Base-by-base conservation (phyloP, 768 basidiomycete genomes). In the Hydnomerulius pinastri region DNA sequence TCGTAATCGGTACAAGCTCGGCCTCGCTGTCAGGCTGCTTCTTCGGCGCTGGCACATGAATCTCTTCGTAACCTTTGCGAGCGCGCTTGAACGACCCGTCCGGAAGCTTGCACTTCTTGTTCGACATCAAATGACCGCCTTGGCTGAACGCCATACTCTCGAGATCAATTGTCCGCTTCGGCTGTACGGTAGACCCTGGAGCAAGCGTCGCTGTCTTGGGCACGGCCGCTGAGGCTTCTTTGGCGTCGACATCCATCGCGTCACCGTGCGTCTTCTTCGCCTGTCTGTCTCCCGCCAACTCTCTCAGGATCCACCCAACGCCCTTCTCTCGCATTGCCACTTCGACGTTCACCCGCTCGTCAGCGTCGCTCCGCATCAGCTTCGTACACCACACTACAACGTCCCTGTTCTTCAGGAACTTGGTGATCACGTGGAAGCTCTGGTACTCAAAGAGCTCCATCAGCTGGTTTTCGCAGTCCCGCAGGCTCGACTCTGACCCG, bases 241-340 rank as follows among this genome's bases (percentile, higher is more conserved):
- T 78, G 42, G 82, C 73, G 62, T 95, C 90, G 21, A 92, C 83
- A 46, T 92, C 89, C 85, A 93, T 93, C 1, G 83, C 83, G 40
- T 88, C 85, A 28, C 62, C 67, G 39, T 64, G 67, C 4, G 65
- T 66, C 50, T 63, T 68, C 62, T 83, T 84, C 3, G 79, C 72
- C 54, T 86, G 83, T 4, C 91, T 76, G 59, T 92, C 93, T 3
- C 95, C 93, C 4, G 85, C 78, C 4, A 98, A 77, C 53, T 93
- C 92, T 48, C 90, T 82, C 45, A 96, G 65, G 66, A 99, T 98
- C 94, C 94, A 98, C 0, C 92, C 95, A 9, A 95, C 81, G 12
- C 92, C 93, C 71, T 92, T 96, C 74, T 98, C 96, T 38, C 96
- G 79, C 97, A 99, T 99, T 0, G 92, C 92, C 4, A 98, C 96